phyloP scores from a whole-genome alignment of 2,329 filamentous ascomycete genomes.

The Trichoderma arundinaceum region DNA sequence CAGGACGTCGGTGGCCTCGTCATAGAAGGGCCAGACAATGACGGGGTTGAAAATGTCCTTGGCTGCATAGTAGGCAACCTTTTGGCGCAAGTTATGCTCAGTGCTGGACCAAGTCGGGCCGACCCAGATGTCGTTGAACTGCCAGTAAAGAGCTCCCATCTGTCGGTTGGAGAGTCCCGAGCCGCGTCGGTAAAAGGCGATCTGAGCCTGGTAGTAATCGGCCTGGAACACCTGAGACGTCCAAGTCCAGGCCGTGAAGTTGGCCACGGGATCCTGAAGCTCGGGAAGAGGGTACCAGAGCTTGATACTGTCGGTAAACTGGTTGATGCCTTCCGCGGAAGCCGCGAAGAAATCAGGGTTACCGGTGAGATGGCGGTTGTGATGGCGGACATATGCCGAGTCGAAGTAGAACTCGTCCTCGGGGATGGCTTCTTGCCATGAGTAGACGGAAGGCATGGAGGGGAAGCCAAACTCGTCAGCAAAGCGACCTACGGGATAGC shows the following conservation, averaged over 20 bases:
- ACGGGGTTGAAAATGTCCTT: constrained; percentile 63
- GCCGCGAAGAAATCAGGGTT: constrained; percentile 9
- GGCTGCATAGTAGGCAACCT: constrained; percentile 64
- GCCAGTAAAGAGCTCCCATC: constrained; percentile 67
- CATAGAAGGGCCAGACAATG: constrained; percentile 53
- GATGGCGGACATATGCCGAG: constrained; percentile 58
- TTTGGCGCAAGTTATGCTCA: constrained; percentile 67
- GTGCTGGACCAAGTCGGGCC: constrained; percentile 68
- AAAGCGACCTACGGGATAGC: constrained; percentile 64
- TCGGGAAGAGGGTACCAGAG: constrained; percentile 62
- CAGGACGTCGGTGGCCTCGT: constrained; percentile 22
- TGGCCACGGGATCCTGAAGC: constrained; percentile 58
- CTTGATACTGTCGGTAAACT: constrained; percentile 64
- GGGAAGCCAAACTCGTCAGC: constrained; percentile 69
- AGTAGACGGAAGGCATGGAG: constrained; percentile 64
- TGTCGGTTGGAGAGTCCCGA: constrained; percentile 62
- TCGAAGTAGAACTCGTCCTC: constrained; percentile 62
- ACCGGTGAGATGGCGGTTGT: constrained; percentile 57
- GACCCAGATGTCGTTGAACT: constrained; percentile 69
- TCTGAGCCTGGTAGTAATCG: constrained; percentile 64
- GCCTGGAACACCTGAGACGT: constrained; percentile 69
- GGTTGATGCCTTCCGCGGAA: constrained; percentile 49
- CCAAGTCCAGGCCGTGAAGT: constrained; percentile 66
- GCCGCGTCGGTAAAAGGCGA: constrained; percentile 65
- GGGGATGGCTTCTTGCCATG: constrained; percentile 60